phyloP scores from a whole-genome alignment of 352 stramenopile species.

The Nothophytophthora sp. region DNA sequence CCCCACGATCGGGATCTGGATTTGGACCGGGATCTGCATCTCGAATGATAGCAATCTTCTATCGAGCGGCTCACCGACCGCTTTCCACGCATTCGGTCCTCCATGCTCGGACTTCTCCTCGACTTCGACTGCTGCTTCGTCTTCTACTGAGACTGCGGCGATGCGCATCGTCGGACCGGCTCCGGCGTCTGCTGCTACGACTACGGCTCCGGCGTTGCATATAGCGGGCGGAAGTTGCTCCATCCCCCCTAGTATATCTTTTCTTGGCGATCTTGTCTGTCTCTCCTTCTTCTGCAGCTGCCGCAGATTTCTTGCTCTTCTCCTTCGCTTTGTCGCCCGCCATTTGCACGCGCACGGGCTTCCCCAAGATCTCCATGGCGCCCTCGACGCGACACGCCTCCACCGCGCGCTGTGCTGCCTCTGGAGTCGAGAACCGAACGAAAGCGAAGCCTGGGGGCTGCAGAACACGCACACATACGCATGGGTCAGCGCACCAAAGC shows the following conservation, averaged over 20 bases:
- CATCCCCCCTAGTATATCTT: not conserved
- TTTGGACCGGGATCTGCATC: not conserved
- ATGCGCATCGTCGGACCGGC: conserved; percentile 1
- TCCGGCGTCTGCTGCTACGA: not conserved
- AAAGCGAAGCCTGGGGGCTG: conserved; percentile 85
- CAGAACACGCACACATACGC: not conserved
- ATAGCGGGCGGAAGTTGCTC: too few relatives aligned
- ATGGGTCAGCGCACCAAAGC: not conserved
- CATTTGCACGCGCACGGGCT: conserved; percentile 75
- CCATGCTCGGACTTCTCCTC: conserved; percentile 2
- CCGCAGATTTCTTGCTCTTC: conserved; percentile 11
- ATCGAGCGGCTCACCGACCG: conserved; percentile 6
- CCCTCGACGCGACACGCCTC: conserved; percentile 34
- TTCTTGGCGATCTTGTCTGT: not conserved
- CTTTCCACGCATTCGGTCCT: not conserved
- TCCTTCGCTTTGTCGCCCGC: conserved; percentile 57
- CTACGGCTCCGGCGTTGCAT: not conserved
- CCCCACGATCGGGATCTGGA: too few relatives aligned
- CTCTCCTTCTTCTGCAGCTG: not conserved
- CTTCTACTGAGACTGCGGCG: not conserved
- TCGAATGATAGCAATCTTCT: not conserved
- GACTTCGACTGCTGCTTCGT: conserved; percentile 13
- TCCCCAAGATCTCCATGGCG: conserved; percentile 64
- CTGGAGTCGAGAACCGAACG: conserved; percentile 52
- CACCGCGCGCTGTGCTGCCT: conserved; percentile 51